Conservation (phyloP, 495 filamentous ascomycete genomes). For the Baudoinia panamericana region DNA sequence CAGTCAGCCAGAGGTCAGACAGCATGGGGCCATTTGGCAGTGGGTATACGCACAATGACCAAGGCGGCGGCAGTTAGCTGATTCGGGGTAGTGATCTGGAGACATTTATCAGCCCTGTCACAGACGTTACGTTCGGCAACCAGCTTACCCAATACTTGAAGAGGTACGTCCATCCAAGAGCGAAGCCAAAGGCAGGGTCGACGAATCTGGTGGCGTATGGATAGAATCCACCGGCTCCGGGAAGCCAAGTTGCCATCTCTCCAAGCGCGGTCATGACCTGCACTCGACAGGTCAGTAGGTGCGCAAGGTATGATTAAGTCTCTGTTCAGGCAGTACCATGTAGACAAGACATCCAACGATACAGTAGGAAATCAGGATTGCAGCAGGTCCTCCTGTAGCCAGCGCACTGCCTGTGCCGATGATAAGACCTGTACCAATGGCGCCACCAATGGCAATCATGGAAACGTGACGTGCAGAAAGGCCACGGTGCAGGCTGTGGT, state of each 20-base stretch:
- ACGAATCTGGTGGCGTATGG: slow-evolving; percentile 47
- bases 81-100: slow-evolving; percentile 22
- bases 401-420: slow-evolving; percentile 28
- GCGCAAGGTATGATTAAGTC: neutral
- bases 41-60: too few species aligned
- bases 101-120: too few species aligned
- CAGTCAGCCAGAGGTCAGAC: too few species aligned
- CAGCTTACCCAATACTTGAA: too few species aligned
- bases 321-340: slow-evolving; percentile 25
- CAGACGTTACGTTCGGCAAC: too few species aligned
- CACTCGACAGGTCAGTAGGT: too few species aligned
- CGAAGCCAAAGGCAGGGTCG: slow-evolving; percentile 51
- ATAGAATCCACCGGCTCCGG: slow-evolving; percentile 42
- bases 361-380: slow-evolving; percentile 55
- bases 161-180: slow-evolving; percentile 40
- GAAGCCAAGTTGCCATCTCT: slow-evolving; percentile 51
- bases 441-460: slow-evolving; percentile 78
- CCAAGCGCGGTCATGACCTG: slow-evolving; percentile 50
- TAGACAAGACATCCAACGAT: slow-evolving; percentile 48
- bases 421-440: slow-evolving; percentile 54
- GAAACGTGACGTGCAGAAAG: slow-evolving; percentile 56
- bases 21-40: too few species aligned
- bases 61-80: slow-evolving; percentile 19
- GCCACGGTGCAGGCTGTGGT: slow-evolving; percentile 39
- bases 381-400: slow-evolving; percentile 38